Evolutionary conservation across 2,329 filamentous ascomycete genomes (phyloP), one percentile per base, ranked within the genome.

Genomic region (Acephala macrosclerotiorum): DNA sequence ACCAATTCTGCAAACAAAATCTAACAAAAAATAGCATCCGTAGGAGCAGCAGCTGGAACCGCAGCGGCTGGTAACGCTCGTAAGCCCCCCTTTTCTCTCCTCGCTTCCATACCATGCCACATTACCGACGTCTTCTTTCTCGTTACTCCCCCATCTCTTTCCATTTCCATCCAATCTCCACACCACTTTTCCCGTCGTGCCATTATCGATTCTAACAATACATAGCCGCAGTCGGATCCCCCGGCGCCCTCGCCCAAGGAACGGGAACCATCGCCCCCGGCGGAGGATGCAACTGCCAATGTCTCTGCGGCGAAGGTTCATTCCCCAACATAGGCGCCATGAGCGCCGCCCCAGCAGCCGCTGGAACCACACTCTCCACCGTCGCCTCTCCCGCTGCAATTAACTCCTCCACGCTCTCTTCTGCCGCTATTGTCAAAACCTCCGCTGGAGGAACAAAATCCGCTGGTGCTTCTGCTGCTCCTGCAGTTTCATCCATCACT

Each of bases 261-360:
- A 42, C 47, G 22, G 72, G 71, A 40, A 69, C 61, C 1, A 11
- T 63, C 3, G 40, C 56, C 9, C 20, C 66, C 22, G 66, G 66
- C 26, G 71, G 71, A 8, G 61, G 61, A 51, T 74, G 69, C 58
- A 62, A 68, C 63, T 72, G 71, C 45, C 53, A 61, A 45, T 73
- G 71, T 64, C 61, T 71, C 40, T 73, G 71, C 45, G 65, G 57
- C 16, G 22, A 59, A 26, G 66, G 64, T n/a, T 71, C 71, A n/a
- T 73, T 73, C 65, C 35, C 53, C 18, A 67, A 65, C 22, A 35
- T 45, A 20, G 55, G 25, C 22, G 55, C 55, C 14, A 61, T 65
- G 42, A 40, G 58, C 14, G 40, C 40, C 22, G 29, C 42, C 22
- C 58, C 64, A 8, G 16, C 9, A 18, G 58, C 42, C 12, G 26